phyloP scores from a whole-genome alignment of 345 rosid species.

The Aethionema arabicum region DNA sequence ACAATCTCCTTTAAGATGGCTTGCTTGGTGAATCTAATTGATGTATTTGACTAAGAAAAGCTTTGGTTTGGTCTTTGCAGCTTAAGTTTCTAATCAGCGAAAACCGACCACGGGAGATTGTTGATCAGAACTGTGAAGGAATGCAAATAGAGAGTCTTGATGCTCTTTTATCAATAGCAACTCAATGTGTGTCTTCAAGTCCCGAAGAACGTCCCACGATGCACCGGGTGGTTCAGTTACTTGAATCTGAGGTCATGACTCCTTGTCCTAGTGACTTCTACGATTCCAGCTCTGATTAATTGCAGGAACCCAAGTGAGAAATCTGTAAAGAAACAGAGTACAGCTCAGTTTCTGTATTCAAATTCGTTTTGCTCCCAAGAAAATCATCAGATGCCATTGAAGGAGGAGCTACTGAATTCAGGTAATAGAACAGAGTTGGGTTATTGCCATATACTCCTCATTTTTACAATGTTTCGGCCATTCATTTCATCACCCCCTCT shows the following conservation, averaged over 20 bases:
- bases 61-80: slow-evolving; percentile 49
- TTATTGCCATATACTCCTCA: slow-evolving; percentile 17
- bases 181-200: slow-evolving; percentile 68
- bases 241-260: slow-evolving; percentile 96
- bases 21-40: neutral
- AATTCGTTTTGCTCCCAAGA: slow-evolving; percentile 11
- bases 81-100: slow-evolving; percentile 73
- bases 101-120: slow-evolving; percentile 68
- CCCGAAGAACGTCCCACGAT: slow-evolving; percentile 94
- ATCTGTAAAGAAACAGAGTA: neutral
- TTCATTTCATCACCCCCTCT: slow-evolving; percentile 24
- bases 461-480: slow-evolving; percentile 28
- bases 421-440: slow-evolving; percentile 24
- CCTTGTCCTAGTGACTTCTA: slow-evolving; percentile 98
- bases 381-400: neutral
- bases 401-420: no score
- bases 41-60: neutral
- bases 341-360: neutral
- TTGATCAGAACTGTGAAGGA: slow-evolving; percentile 71
- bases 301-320: slow-evolving; percentile 5
- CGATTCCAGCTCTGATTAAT: slow-evolving; percentile 86
- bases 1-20: neutral
- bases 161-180: slow-evolving; percentile 79
- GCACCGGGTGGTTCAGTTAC: slow-evolving; percentile 93
- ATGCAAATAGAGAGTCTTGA: slow-evolving; percentile 74